Base-by-base conservation (phyloP, 257 asterid species). In the Ajuga chamaepitys region DNA sequence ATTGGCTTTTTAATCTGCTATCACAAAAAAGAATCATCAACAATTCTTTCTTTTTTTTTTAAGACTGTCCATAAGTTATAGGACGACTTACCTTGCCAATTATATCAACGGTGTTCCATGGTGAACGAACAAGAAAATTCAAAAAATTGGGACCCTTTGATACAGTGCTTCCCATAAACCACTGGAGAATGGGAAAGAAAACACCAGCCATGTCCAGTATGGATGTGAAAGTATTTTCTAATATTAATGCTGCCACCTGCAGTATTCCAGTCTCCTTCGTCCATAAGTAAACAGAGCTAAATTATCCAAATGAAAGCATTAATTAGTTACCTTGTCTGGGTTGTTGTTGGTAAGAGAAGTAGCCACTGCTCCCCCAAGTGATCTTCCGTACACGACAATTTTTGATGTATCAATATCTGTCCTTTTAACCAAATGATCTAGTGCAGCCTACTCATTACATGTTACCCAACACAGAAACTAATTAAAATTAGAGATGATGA, bases 341-440 rank as follows among this genome's bases (percentile, higher is more conserved):
- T 90, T 94, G 75, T 86, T 88, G 79, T 67, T 85, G 45, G 95
- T 64, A 50, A 94, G 88, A 46, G 79, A 88, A 52, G 99, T 71
- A 52, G 96, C 99, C 70, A 94, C 99, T 66, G 99, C 99, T 69
- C 97, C 99, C 55, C 99, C 99, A 68, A 94, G 96, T 5, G 99
- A 94, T 78, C 99, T 94, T 50, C 99, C 99, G 75, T 90, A 94
- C 61, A 94, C 95, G 17, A 90, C 73, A 75, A 94, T 85, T 81
- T 95, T 83, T 47, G 95, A 83, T 25, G 93, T 86, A 70, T 94
- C 97, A 58, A 94, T 90, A 70, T 90, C 99, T 51, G 79, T 83
- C 83, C 99, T 90, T 76, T 88, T 86, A 81, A 76, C 71, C 66
- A 94, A 86, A 85, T 94, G 97, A 74, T 90, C 97, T 61, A 90